phyloP scores from a whole-genome alignment of 176 grass and related monocot species.

The Oryza coarctata region DNA sequence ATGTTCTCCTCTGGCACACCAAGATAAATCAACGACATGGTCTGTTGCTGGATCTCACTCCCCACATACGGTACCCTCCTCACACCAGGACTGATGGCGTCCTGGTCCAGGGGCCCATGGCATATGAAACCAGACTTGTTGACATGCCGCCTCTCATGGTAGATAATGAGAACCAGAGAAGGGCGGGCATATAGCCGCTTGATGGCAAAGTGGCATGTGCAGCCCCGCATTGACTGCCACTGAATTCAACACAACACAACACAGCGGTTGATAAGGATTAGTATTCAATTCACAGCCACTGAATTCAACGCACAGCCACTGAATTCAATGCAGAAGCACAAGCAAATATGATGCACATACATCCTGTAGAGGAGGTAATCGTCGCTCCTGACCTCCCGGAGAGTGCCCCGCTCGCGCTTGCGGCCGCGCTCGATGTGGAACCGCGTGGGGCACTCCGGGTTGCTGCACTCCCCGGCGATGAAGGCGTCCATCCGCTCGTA shows the following conservation, averaged over 20 bases:
- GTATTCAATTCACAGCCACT: not conserved
- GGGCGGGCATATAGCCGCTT: constrained; percentile 74
- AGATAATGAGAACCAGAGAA: constrained; percentile 69
- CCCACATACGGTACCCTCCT: constrained; percentile 77
- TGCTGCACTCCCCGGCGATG: constrained; percentile 72
- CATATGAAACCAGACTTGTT: constrained; percentile 82
- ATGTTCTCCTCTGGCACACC: constrained; percentile 92
- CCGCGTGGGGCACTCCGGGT: constrained; percentile 68
- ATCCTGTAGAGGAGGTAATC: constrained; percentile 77
- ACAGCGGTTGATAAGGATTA: not conserved
- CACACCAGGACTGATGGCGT: constrained; percentile 82
- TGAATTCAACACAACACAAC: constrained; percentile 9
- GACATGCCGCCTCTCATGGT: constrained; percentile 80
- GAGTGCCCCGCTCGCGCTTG: constrained; percentile 66
- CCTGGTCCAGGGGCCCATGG: constrained; percentile 78
- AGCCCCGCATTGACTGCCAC: constrained; percentile 90
- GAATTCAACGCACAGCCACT: not conserved
- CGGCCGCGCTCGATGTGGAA: constrained; percentile 85
- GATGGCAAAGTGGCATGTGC: constrained; percentile 81
- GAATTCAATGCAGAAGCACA: not conserved
- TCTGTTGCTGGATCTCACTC: constrained; percentile 88
- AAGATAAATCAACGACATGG: constrained; percentile 90
- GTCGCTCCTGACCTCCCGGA: constrained; percentile 65
- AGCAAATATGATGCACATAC: constrained; percentile 33
- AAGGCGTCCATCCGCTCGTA: constrained; percentile 76